A percentile compares a stretch with the other conserved stretches of the same genome.
Evolutionary conservation across 257 asterid species (phyloP).

Genomic region (Solanum ossicruentum): DNA sequence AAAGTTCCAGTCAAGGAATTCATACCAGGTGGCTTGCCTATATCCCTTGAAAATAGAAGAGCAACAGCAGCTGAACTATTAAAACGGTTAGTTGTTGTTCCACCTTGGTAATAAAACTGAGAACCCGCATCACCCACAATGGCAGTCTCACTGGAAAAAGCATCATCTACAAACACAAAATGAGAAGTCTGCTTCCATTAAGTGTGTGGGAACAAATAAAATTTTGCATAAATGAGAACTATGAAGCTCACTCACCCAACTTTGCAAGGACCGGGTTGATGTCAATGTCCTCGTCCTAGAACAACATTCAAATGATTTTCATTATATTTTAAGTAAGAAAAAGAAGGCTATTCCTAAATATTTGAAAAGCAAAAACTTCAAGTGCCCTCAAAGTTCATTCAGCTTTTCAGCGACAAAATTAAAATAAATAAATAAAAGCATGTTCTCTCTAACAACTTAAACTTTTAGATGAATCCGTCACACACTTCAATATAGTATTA

Average conservation of each 20-base stretch:
- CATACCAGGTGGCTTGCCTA: constrained; percentile 45
- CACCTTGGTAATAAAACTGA: constrained; percentile 5
- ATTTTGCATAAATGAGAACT: not conserved
- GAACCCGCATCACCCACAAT: constrained; percentile 48
- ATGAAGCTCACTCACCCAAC: constrained; percentile 54
- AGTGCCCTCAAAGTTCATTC: not conserved
- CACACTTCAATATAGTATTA: not conserved
- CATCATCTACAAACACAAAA: constrained; percentile 31
- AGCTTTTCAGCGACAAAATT: not conserved
- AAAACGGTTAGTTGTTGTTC: not conserved
- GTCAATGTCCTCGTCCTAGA: constrained; percentile 49
- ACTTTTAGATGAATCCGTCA: not conserved
- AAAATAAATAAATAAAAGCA: not conserved
- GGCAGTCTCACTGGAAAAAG: constrained; percentile 44
- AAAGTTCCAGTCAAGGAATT: not conserved
- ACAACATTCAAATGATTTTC: constrained; percentile 24
- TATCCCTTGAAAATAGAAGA: constrained; percentile 50
- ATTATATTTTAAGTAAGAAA: constrained; percentile 6
- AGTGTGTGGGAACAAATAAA: not conserved
- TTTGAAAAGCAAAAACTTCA: not conserved
- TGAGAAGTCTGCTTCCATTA: not conserved
- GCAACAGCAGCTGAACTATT: constrained; percentile 35
- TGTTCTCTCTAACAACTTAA: not conserved
- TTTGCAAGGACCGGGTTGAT: constrained; percentile 52
- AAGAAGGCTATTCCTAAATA: not conserved